A percentile compares a stretch with the other conserved stretches of the same genome.
Evolutionary conservation across 176 grass and related monocot species (phyloP).

Genomic region (Oryza australiensis): DNA sequence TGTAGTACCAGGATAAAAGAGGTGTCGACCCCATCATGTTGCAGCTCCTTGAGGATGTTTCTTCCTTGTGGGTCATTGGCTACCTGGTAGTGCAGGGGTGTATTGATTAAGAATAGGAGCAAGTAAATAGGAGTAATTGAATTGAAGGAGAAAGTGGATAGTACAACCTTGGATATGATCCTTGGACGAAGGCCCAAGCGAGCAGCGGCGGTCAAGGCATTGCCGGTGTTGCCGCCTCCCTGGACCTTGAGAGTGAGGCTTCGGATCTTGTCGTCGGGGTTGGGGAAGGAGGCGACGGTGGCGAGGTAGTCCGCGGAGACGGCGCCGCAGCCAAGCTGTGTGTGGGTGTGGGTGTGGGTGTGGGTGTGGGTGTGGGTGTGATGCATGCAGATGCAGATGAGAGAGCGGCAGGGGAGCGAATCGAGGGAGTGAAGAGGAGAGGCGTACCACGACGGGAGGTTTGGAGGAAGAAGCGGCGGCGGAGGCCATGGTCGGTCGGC

Average conservation of each 20-base stretch:
- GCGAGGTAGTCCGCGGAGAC: slow-evolving; percentile 79
- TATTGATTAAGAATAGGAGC: neutral
- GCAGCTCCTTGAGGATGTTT: slow-evolving; percentile 65
- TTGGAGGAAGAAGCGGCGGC: neutral
- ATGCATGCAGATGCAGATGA: too few relatives aligned
- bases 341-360: too few relatives aligned
- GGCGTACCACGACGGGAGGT: neutral
- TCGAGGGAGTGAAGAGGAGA: neutral
- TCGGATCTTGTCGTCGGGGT: slow-evolving; percentile 93
- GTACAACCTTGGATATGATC: slow-evolving; percentile 78
- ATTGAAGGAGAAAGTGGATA: neutral
- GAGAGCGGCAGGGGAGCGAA: neutral
- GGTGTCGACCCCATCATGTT: slow-evolving; percentile 78
- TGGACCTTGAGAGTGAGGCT: slow-evolving; percentile 80
- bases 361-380: too few relatives aligned
- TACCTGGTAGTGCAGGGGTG: slow-evolving; percentile 26
- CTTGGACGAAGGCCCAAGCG: slow-evolving; percentile 69
- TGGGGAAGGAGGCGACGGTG: slow-evolving; percentile 80
- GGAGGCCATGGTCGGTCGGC: neutral
- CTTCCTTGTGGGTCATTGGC: slow-evolving; percentile 68
- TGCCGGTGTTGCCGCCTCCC: slow-evolving; percentile 91
- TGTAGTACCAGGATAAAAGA: slow-evolving; percentile 76
- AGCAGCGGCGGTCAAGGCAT: slow-evolving; percentile 75
- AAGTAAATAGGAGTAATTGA: neutral
- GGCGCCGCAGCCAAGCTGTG: slow-evolving; percentile 71